A percentile compares a stretch with the other conserved stretches of the same genome.
Evolutionary conservation across 176 grass and related monocot genomes (phyloP).

Genomic region (Triticum urartu): DNA sequence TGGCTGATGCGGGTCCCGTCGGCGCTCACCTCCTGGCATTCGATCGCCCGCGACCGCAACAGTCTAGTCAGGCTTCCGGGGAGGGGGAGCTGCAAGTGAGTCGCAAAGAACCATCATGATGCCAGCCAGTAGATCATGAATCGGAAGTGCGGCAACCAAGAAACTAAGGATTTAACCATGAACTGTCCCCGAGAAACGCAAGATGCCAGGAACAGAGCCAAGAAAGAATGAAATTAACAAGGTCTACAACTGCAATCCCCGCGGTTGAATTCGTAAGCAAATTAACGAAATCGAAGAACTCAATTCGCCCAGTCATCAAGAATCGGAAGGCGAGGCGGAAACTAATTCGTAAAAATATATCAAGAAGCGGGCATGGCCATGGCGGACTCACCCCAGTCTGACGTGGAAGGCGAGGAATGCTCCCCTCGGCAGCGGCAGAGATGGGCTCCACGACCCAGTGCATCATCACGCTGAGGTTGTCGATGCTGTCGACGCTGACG

Average conservation of each 20-base stretch:
- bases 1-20: not conserved
- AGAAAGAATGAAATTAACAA: not conserved
- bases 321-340: not conserved
- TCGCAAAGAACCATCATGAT: not conserved
- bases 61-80: no score
- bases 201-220: not conserved
- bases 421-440: not conserved
- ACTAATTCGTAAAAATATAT: not conserved
- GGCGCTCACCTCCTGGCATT: not conserved
- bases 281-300: no score
- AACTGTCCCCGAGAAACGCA: no score
- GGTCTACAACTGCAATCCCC: no score
- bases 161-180: not conserved
- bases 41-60: not conserved
- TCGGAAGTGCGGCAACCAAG: no score
- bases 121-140: no score
- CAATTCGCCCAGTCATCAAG: no score
- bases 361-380: not conserved
- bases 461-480: not conserved
- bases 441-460: slow-evolving; percentile 4
- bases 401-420: not conserved
- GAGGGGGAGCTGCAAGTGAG: not conserved
- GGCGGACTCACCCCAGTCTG: not conserved
- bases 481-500: not conserved
- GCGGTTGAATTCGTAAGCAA: no score